Evolutionary conservation across 495 filamentous ascomycete species (phyloP).

Genomic region (Oleoguttula mirabilis): DNA sequence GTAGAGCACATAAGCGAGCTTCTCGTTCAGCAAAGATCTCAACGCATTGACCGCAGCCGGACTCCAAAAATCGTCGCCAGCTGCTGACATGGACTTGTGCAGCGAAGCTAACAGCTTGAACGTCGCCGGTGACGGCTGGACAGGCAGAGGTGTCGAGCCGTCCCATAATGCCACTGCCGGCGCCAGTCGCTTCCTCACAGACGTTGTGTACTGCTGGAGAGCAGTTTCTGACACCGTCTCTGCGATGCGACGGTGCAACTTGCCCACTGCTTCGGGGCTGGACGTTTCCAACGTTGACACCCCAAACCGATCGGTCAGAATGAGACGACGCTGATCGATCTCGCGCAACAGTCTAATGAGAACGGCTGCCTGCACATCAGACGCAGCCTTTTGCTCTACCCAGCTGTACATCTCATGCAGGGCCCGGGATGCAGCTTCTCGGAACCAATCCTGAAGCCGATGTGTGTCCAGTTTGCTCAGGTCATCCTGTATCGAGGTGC

Average conservation of each 20-base stretch:
- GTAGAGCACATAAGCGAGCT: no score
- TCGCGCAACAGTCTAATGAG: slow-evolving; percentile 67
- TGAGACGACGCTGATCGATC: slow-evolving; percentile 52
- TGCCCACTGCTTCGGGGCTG: no score
- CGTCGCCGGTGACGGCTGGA: slow-evolving; percentile 65
- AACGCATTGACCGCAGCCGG: slow-evolving; percentile 50
- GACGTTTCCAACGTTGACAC: no score
- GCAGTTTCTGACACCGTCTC: background rate
- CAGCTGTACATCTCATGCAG: slow-evolving; percentile 48
- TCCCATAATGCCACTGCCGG: slow-evolving; percentile 52
- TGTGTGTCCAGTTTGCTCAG: slow-evolving; percentile 64
- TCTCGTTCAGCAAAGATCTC: slow-evolving; percentile 35
- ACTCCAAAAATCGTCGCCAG: slow-evolving; percentile 76
- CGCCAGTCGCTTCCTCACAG: background rate
- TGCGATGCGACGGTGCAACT: background rate
- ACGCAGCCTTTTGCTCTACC: slow-evolving; percentile 37
- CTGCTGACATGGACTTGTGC: slow-evolving; percentile 50
- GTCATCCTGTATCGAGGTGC: slow-evolving; percentile 49
- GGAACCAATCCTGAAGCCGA: slow-evolving; percentile 48
- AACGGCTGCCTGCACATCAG: slow-evolving; percentile 43
- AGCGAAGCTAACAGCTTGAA: slow-evolving; percentile 64
- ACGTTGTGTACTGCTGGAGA: background rate
- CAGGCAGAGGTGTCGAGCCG: slow-evolving; percentile 58
- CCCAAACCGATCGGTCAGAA: slow-evolving; percentile 16
- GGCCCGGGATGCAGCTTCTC: slow-evolving; percentile 42